These are phyloP conservation scores for Dryas octopetala DNA, from an alignment of 306 rosid genomes.

Conservation along the genomic window DNA sequence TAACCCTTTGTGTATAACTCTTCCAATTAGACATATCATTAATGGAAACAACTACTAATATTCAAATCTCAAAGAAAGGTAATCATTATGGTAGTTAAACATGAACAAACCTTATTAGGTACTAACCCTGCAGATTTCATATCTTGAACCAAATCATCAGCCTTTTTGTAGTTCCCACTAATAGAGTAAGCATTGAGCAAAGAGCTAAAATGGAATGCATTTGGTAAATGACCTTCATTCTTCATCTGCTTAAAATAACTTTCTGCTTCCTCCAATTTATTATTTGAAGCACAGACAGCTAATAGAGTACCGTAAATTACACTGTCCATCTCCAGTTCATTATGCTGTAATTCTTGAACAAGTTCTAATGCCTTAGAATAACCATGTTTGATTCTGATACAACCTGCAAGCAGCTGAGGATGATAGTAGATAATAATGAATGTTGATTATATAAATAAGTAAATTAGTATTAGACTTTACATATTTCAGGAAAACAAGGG, in stretches of 20 bases:
- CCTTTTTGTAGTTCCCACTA: constrained; percentile 65
- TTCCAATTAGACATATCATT: neutral
- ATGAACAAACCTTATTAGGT: constrained; percentile 92
- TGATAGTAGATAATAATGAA: constrained; percentile 17
- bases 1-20: neutral
- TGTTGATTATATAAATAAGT: constrained; percentile 1
- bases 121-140: constrained; percentile 85
- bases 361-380: constrained; percentile 77
- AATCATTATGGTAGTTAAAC: constrained; percentile 20
- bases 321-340: constrained; percentile 62
- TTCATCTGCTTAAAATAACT: constrained; percentile 72
- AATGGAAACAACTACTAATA: neutral
- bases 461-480: neutral
- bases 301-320: constrained; percentile 77
- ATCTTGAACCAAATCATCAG: constrained; percentile 61
- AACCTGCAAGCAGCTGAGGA: constrained; percentile 82
- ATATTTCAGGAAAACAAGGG: neutral
- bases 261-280: constrained; percentile 78
- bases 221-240: constrained; percentile 71
- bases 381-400: constrained; percentile 64
- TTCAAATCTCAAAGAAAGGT: neutral
- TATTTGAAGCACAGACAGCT: constrained; percentile 87
- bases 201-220: constrained; percentile 77
- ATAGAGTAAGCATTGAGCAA: constrained; percentile 81
- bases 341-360: constrained; percentile 58